Evolutionary conservation across 176 grass and related monocot species (phyloP), one percentile per base, ranked within the genome.

Genomic region (Lolium perenne): DNA sequence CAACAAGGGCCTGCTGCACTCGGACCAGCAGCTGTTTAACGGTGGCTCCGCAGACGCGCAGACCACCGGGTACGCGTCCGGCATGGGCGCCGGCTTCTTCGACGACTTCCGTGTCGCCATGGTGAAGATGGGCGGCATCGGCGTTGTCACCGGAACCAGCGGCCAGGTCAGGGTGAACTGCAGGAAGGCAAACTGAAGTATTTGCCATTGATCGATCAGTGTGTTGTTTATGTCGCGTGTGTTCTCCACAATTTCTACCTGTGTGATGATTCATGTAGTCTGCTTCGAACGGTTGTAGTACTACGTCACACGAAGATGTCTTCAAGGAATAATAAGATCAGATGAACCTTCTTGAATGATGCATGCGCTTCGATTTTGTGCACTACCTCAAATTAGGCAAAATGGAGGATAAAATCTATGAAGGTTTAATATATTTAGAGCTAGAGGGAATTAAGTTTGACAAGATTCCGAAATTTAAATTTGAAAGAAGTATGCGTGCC

Each of bases 71-170:
- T 97, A 95, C 55, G 83, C 88, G 21, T 69, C 82, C 4, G 79
- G 88, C 87, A 87, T 58, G 75, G 46, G 72, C 7, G 77, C 78
- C 3, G 75, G 85, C 3, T 97, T 97, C 86, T 97, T 93, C 62
- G 77, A 88, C 7, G 92, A 95, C 57, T 97, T 97, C 82, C 73
- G 88, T 0, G 82, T 55, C 18, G 90, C 89, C 64, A 95, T 97
- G 95, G 83, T 93, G 76, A 97, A 93, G 63, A 97, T 97, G 95
- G 95, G 95, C 11, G 92, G 79, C 65, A 91, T 93, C 9, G 84
- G 76, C n/a, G 92, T 88, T 0, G 38, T 97, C 73, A 97, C 95
- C 0, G 92, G 92, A 1, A 88, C 64, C 43, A 46, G 68, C 9
- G 95, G 95, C 0, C 82, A 97, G 87, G 75, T 97, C 13, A 91